phyloP scores from a whole-genome alignment of 345 rosid species.

The Draba incana region DNA sequence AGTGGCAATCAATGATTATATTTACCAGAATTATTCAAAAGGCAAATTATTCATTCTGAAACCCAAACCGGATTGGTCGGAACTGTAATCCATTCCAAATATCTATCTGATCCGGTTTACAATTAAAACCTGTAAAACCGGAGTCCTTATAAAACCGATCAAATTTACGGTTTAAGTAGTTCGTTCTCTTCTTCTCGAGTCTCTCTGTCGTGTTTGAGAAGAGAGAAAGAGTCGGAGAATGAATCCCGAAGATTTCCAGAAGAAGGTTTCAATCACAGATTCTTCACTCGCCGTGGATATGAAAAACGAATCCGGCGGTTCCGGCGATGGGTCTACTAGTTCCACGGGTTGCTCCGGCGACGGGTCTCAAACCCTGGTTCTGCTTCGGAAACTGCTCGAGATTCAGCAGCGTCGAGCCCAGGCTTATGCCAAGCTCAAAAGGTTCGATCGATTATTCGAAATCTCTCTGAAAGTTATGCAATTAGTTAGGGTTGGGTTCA shows the following conservation, averaged over 20 bases:
- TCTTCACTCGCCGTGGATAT: conserved; percentile 45
- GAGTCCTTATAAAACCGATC: neutral
- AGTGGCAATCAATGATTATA: neutral
- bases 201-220: conserved; percentile 33
- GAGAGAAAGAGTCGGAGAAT: conserved; percentile 33
- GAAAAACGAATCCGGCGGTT: neutral
- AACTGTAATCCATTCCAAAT: neutral
- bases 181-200: neutral
- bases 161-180: conserved; percentile 13
- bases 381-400: conserved; percentile 67
- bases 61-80: conserved; percentile 23
- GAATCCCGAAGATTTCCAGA: conserved; percentile 67
- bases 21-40: neutral
- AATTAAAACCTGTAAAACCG: neutral
- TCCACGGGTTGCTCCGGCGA: conserved; percentile 11
- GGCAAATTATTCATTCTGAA: neutral
- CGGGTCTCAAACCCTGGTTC: conserved; percentile 44
- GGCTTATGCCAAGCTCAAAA: conserved; percentile 81
- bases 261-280: conserved; percentile 62
- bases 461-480: neutral
- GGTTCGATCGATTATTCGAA: conserved; percentile 39
- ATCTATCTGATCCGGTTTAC: neutral
- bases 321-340: conserved; percentile 9
- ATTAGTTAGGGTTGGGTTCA: neutral
- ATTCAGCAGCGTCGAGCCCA: conserved; percentile 88